Evolutionary conservation across 768 basidiomycete species (phyloP), one percentile per base, ranked within the genome.

Genomic region (Mycena albidolilacea): DNA sequence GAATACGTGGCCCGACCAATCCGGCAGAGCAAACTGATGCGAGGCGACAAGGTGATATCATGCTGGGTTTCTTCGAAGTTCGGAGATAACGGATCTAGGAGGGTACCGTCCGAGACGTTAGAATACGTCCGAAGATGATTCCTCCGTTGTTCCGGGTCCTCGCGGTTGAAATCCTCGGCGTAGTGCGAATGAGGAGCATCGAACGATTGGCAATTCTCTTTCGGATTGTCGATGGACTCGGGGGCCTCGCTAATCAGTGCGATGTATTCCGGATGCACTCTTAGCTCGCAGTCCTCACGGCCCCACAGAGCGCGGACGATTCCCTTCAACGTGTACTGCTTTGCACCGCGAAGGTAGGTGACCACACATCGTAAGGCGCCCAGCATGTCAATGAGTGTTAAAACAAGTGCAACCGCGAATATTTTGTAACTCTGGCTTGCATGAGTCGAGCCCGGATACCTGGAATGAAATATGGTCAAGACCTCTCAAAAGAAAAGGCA

Each of bases 11-110:
- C 82, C 19, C 81, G 81, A n/a, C 87, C 86, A 19, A 91, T 77
- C 44, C 86, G 86, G 41, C 75, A 79, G 12, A 87, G 67, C 2
- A 86, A 75, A 57, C 76, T 59, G 58, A 75, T 76, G 59, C 71
- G 75, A 48, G 76, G 75, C 67, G 65, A 68, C 15, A 60, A 63
- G 61, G 86, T 79, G 19, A 80, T 17, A 54, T 87, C 89, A 44
- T 87, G 85, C 3, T 93, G 82, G 1, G 89, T 91, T 67, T 90
- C 90, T 8, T 91, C 88, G 1, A 91, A 93, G 68, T 86, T 85
- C 43, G 86, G 83, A 46, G 89, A 90, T 44, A 85, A 84, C 1
- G 78, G 74, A 5, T 86, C 87, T 73, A 89, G 89, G 6, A 91
- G 72, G 0, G 90, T 90, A 21, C 86, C 82, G 15, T 91, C 90